Evolutionary conservation across 768 basidiomycete species (phyloP), one percentile per base, ranked within the genome.

Genomic region (Termitomyces titanicus): DNA sequence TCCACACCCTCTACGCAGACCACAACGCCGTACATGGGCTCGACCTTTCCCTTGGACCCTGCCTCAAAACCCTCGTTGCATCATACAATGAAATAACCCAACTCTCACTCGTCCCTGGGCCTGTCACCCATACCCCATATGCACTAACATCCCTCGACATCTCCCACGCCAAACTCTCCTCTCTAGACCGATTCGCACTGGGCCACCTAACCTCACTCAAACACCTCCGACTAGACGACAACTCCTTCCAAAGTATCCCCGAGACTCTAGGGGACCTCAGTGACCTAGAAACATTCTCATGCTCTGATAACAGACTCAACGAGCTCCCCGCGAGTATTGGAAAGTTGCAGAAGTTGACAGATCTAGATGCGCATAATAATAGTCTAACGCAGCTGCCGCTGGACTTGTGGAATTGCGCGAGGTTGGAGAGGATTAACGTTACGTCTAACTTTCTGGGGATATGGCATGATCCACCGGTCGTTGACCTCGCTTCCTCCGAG

Each of bases 81-180:
- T 89, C 90, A 1, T 81, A 91, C 68, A 99, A 98, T 68, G 92
- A 96, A 61, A 89, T 95, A 60, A 94, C 91, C 0, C 83, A 86
- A 46, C 77, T 94, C 57, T 83, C 79, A 43, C 78, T 88, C 37
- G 75, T 77, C 22, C 82, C 77, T 29, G 79, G 77, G 22, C 79
- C 85, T 1, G 72, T 65, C 8, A 67, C 66, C 11, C 60, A 62
- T 9, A 70, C 69, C n/a, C 67, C 81, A 0, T 84, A 80, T 55
- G 72, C 80, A 13, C 79, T 98, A 33, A 90, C 86, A 3, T 77
- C 80, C 18, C 82, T 99, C 25, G 89, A 98, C 64, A 78, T 98
- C 47, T 94, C 94, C 2, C 79, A 92, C 60, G 87, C 89, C 46
- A 96, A 96, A 67, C 81, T 98, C 3, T 91, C 92, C 3, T 83